phyloP scores from a whole-genome alignment of 1,284 basidiomycete genomes.

The Hypsizygus ulmarius region DNA sequence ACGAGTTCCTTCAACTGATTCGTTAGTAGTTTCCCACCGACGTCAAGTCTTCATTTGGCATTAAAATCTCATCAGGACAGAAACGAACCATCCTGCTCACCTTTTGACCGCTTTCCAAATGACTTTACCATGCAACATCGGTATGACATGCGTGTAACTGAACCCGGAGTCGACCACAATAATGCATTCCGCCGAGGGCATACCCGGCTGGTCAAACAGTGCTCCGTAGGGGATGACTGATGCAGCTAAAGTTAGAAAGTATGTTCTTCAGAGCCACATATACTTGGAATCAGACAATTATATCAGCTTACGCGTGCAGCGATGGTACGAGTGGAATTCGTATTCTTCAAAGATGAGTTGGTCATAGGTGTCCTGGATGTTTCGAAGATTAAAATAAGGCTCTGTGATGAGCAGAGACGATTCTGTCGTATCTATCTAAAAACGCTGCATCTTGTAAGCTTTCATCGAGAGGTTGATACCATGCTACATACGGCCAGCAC shows the following conservation, averaged over 20 bases:
- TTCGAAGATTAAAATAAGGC: constrained; percentile 90
- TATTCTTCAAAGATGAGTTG: constrained; percentile 96
- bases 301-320: constrained; percentile 70
- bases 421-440: constrained; percentile 68
- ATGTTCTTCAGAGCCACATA: neutral
- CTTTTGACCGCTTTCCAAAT: constrained; percentile 80
- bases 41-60: constrained; percentile 67
- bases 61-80: constrained; percentile 19
- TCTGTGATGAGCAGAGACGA: constrained; percentile 85
- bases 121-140: constrained; percentile 74
- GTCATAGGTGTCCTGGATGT: constrained; percentile 88
- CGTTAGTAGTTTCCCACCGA: constrained; percentile 92
- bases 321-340: constrained; percentile 82
- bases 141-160: constrained; percentile 89
- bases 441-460: constrained; percentile 5
- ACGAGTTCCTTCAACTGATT: constrained; percentile 93
- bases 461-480: constrained; percentile 6
- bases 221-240: constrained; percentile 71
- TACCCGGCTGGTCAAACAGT: constrained; percentile 49
- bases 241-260: constrained; percentile 53
- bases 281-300: constrained; percentile 14
- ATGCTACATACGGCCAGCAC: constrained; percentile 54
- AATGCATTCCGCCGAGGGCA: constrained; percentile 69
- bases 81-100: constrained; percentile 37
- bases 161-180: constrained; percentile 89